A percentile compares a stretch with the other conserved stretches of the same genome.
phyloP scores from a whole-genome alignment of 257 asterid genomes.

The Primulina huaijiensis region DNA sequence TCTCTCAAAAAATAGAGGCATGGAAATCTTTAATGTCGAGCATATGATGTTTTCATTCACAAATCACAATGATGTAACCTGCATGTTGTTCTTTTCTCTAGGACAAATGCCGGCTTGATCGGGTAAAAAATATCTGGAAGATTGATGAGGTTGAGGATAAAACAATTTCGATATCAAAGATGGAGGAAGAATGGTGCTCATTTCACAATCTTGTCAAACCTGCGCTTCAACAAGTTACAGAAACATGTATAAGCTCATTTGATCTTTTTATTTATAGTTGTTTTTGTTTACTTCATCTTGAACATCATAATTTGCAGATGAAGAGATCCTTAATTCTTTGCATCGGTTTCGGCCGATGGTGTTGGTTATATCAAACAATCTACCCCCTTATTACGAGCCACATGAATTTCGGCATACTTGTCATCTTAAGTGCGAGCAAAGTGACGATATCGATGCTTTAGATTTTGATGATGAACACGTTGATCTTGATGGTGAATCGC shows the following conservation, averaged over 20 bases:
- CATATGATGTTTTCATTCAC: constrained; percentile 19
- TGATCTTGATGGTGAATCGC: constrained; percentile 39
- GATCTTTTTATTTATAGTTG: not conserved
- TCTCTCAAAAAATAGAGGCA: too few relatives aligned
- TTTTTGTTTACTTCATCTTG: constrained; percentile 18
- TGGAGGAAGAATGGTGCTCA: constrained; percentile 91
- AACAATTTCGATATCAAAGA: constrained; percentile 33
- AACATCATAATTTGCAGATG: constrained; percentile 58
- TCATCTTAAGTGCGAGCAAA: constrained; percentile 30
- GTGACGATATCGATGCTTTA: constrained; percentile 35
- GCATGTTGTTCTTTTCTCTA: constrained; percentile 33
- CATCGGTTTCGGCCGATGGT: constrained; percentile 81
- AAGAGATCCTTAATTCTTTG: constrained; percentile 62
- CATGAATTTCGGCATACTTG: constrained; percentile 54
- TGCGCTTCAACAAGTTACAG: constrained; percentile 72
- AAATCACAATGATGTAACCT: constrained; percentile 19
- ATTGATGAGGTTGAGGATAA: constrained; percentile 36
- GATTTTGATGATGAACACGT: constrained; percentile 36
- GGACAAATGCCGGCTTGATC: constrained; percentile 69
- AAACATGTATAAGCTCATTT: constrained; percentile 54
- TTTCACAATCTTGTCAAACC: constrained; percentile 73
- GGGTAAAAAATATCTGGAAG: constrained; percentile 45
- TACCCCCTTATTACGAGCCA: constrained; percentile 52
- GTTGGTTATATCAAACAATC: constrained; percentile 42
- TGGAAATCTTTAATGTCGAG: constrained; percentile 8